Evolutionary conservation across 2,329 filamentous ascomycete genomes (phyloP), one percentile per base, ranked within the genome.

Genomic region (Fusarium sp.): DNA sequence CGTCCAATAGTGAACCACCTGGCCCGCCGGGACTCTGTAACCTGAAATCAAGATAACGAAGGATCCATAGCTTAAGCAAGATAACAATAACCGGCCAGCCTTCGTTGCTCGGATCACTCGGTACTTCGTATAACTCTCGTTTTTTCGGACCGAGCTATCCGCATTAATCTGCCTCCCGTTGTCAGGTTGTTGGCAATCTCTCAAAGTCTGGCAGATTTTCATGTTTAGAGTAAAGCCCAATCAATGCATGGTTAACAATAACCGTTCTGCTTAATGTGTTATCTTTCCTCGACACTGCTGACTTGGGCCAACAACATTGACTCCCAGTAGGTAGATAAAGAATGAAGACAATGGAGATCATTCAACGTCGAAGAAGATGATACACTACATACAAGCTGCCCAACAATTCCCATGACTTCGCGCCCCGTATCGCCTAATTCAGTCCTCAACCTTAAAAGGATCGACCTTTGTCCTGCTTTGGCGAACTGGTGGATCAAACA

Each of bases 1-100:
- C 40, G 58, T 22, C 71, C 71, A 74, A 74, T 72, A 16, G 42
- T n/a, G 35, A 24, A 52, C 37, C 16, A n/a, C 16, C 16, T 6
- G n/a, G 3, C 18, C 5, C 27, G 16, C 7, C 16, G 27, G 45
- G 24, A 29, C 47, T 52, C 24, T 47, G 14, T 47, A 47, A 18
- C 8, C 22, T 3, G 5, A 14, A 27, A 47, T 47, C 24, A 24
- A 24, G 42, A 27, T 47, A 47, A 47, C 22, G 9, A 47, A 24
- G 14, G 24, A 34, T 31, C 31, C 31, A 31, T 47, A 47, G 22
- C 42, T 47, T 47, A 47, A 47, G 5, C 42, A 47, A 47, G 22
- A 47, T 24, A 24, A 22, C 14, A 47, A 47, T 27, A 47, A 18
- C 42, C 20, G 24, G 24, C 9, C 22, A 22, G 16, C 20, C 9